phyloP scores from a whole-genome alignment of 495 filamentous ascomycete genomes.

The Diplogelasinospora grovesii region DNA sequence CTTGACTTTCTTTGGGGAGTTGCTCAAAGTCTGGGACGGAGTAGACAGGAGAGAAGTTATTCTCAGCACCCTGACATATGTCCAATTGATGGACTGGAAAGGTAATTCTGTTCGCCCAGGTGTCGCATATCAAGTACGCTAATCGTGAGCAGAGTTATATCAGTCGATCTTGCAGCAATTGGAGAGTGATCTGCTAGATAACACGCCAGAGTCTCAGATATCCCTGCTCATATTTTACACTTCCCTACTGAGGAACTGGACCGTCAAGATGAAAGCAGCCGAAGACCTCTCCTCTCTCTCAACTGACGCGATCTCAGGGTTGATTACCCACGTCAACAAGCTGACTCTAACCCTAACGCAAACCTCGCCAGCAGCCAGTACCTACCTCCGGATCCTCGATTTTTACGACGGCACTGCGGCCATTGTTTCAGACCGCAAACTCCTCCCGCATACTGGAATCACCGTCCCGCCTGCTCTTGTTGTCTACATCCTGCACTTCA shows the following conservation, averaged over 20 bases:
- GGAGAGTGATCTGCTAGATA: conserved; percentile 52
- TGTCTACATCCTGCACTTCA: conserved; percentile 65
- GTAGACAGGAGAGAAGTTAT: conserved; percentile 50
- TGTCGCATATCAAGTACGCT: no score
- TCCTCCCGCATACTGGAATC: conserved; percentile 50
- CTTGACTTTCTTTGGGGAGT: conserved; percentile 54
- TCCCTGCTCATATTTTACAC: conserved; percentile 65
- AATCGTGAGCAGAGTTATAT: conserved; percentile 50
- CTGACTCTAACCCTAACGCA: conserved; percentile 57
- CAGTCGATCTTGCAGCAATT: conserved; percentile 45
- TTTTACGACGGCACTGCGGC: conserved; percentile 59
- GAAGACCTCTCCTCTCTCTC: conserved; percentile 19
- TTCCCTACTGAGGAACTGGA: conserved; percentile 64
- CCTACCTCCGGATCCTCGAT: conserved; percentile 51
- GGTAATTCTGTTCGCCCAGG: no score
- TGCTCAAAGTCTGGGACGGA: conserved; percentile 65
- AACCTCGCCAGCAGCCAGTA: conserved; percentile 31
- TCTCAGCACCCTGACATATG: conserved; percentile 57
- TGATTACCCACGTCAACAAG: conserved; percentile 54
- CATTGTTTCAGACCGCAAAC: conserved; percentile 47
- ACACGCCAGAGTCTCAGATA: conserved; percentile 41
- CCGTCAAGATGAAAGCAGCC: conserved; percentile 33
- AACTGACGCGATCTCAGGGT: conserved; percentile 31
- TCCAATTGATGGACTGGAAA: conserved; percentile 54
- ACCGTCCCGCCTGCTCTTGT: conserved; percentile 60